Base-by-base conservation (phyloP, 2,329 filamentous ascomycete species). In the Sclerotinia minor region DNA sequence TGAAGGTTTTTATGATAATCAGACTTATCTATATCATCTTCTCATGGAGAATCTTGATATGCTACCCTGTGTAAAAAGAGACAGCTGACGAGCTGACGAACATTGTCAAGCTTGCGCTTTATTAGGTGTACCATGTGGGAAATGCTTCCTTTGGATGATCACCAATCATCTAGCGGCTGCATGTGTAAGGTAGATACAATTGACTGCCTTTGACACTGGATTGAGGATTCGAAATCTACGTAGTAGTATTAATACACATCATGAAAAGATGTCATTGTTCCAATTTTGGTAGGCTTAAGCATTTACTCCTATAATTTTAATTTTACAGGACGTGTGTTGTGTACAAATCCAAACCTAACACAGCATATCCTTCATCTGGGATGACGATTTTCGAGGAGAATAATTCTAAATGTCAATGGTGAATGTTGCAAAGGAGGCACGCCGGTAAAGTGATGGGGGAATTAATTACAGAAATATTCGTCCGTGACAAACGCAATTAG, bases 1-100 rank as follows among this genome's bases (percentile, higher is more conserved):
- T 41, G 59, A 63, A 63, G 29, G 32, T 38, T 50, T 17, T 63
- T n/a, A 44, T 44, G 24, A 32, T 35, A 55, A 26, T 24, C 17
- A 26, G 11, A 21, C 15, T 55, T 15, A 6, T 32, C 26, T 19
- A 29, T 26, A 45, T 5, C 15, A 59, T n/a, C 6, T 24, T n/a
- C n/a, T n/a, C 29, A 38, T 38, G 45, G 9, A 49, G 9, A 9
- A 49, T 35, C 7, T 38, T 61, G 21, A 5, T 49, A 35, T 35
- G 1, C 13, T n/a, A 49, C 19, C 19, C 49, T 24, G 4, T 35
- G 8, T n/a, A 35, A n/a, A 17, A 24, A 8, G 13, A 35, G 17
- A 19, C 35, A 35, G 4, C 4, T 49, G 26, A 35, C 17, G 45
- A 38, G 29, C 13, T 17, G 38, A 41, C 38, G 13, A 24, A 21